Percentiles rank a stretch among this genome's conserved stretches.
phyloP scores from a whole-genome alignment of 176 grass and related monocot species.

The Elaeis guineensis region DNA sequence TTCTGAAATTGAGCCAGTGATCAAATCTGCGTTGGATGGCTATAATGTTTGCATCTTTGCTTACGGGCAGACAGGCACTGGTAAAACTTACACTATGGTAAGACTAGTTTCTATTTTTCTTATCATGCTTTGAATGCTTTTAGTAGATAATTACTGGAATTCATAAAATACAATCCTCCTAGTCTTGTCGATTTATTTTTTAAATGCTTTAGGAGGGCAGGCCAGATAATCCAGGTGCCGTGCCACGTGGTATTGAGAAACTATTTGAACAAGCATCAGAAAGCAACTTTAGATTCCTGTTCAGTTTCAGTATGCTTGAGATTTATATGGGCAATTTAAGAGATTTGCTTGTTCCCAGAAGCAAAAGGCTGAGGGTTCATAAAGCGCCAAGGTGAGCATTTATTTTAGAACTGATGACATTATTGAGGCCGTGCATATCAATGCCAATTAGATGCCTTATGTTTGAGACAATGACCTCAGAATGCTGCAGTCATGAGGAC shows the following conservation, averaged over 20 bases:
- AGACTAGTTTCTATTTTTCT: constrained; percentile 22
- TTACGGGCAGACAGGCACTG: constrained; percentile 93
- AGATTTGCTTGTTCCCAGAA: constrained; percentile 61
- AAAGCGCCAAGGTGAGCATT: constrained; percentile 57
- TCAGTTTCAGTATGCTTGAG: constrained; percentile 98
- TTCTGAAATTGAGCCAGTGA: constrained; percentile 80
- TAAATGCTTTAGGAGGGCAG: constrained; percentile 63
- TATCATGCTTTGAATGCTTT: neutral
- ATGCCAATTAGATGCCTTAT: too few relatives aligned
- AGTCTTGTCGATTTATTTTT: neutral
- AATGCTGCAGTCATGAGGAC: too few relatives aligned
- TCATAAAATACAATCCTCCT: too few relatives aligned
- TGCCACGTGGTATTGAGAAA: constrained; percentile 70
- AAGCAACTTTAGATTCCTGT: constrained; percentile 54
- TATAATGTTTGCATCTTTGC: constrained; percentile 97
- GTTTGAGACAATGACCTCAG: too few relatives aligned
- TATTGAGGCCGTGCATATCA: too few relatives aligned
- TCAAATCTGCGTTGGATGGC: constrained; percentile 95
- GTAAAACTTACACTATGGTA: constrained; percentile 99
- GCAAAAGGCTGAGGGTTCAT: constrained; percentile 35
- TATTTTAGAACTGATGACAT: neutral
- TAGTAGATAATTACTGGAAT: too few relatives aligned
- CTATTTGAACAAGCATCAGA: constrained; percentile 62
- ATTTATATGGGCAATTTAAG: constrained; percentile 91
- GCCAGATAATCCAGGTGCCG: constrained; percentile 45